Percentiles rank a stretch among this genome's conserved stretches.
Conservation (phyloP, 176 grass and related monocot genomes). For the Canna indica region DNA sequence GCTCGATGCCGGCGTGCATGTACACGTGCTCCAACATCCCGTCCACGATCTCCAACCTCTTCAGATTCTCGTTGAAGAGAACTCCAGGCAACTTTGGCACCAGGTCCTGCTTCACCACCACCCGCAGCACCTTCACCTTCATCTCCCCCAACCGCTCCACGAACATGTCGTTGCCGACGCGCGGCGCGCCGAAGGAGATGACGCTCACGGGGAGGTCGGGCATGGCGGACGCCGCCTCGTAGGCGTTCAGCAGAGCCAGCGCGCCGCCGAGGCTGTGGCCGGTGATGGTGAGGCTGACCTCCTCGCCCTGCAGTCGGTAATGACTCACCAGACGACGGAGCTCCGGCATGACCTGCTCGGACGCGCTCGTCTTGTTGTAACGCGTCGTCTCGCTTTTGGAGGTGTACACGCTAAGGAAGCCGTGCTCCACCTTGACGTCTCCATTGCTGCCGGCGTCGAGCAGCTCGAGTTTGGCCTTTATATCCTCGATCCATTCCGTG, state of each 20-base stretch:
- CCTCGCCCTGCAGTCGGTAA: conserved; percentile 13
- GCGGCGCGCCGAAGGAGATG: conserved; percentile 44
- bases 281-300: conserved; percentile 30
- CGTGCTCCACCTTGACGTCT: conserved; percentile 28
- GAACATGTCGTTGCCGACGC: conserved; percentile 47
- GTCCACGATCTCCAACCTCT: conserved; percentile 15
- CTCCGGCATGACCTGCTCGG: conserved; percentile 32
- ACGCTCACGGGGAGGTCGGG: conserved; percentile 27
- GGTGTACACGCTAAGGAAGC: conserved; percentile 37
- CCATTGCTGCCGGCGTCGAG: not conserved
- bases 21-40: conserved; percentile 28
- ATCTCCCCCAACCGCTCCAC: conserved; percentile 14
- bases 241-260: conserved; percentile 40
- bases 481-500: conserved; percentile 23
- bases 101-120: conserved; percentile 29
- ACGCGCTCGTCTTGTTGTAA: conserved; percentile 35
- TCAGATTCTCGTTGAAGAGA: conserved; percentile 26
- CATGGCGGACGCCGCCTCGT: conserved; percentile 29
- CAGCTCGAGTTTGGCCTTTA: not conserved
- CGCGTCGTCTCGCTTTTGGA: conserved; percentile 5
- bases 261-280: conserved; percentile 69
- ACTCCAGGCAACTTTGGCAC: conserved; percentile 36
- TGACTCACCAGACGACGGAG: conserved; percentile 19
- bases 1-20: conserved; percentile 22
- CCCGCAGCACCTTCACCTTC: conserved; percentile 29